Evolutionary conservation across 2,329 filamentous ascomycete species (phyloP).

Genomic region (Ophiostoma novo-ulmi): DNA sequence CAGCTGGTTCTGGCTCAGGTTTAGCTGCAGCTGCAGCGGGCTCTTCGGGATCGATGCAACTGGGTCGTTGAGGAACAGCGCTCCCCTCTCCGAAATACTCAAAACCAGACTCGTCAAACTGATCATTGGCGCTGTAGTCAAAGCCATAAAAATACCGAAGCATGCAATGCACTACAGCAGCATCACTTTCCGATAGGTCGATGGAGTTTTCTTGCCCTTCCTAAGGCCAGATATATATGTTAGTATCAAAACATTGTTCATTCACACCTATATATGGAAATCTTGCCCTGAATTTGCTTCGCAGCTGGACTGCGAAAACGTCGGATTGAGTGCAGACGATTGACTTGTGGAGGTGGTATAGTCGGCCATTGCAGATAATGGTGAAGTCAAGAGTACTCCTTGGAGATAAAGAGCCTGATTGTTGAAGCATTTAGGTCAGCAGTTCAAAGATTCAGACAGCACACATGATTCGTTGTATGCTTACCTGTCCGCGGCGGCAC

Average conservation of each 20-base stretch:
- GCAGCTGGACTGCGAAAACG: slow-evolving; percentile 13
- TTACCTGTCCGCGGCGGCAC: not conserved
- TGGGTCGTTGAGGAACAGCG: not conserved
- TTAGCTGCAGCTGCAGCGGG: not conserved
- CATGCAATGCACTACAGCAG: slow-evolving; percentile 15
- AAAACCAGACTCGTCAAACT: not conserved
- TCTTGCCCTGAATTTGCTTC: slow-evolving; percentile 12
- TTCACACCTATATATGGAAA: not conserved
- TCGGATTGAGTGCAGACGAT: slow-evolving; percentile 16
- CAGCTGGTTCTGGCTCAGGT: not conserved
- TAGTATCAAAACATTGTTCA: not conserved
- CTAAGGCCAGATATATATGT: not conserved
- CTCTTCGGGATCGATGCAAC: not conserved
- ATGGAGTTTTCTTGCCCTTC: slow-evolving; percentile 10
- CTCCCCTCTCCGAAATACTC: not conserved
- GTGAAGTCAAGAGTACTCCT: slow-evolving; percentile 15
- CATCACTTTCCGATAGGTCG: slow-evolving; percentile 9
- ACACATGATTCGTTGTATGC: not conserved
- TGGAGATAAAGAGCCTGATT: not conserved
- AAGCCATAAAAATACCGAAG: slow-evolving; percentile 16
- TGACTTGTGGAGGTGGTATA: slow-evolving; percentile 12
- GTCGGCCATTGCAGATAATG: not conserved
- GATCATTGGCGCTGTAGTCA: not conserved
- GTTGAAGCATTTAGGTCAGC: not conserved
- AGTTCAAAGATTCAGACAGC: not conserved